Evolutionary conservation across 768 basidiomycete genomes (phyloP).

Genomic region (Pleurotus platypus): DNA sequence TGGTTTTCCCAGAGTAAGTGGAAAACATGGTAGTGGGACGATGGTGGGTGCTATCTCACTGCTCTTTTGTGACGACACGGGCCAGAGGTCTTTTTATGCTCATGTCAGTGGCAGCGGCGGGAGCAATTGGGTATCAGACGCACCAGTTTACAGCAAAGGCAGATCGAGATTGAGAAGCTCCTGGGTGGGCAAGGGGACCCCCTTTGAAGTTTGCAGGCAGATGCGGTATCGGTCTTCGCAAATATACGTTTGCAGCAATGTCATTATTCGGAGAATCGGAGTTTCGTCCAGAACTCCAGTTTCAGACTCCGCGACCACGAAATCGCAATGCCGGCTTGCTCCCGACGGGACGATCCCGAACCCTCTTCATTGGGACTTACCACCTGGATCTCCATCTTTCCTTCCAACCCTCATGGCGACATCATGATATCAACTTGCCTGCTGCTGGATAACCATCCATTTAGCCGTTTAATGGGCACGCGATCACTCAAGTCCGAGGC

Average conservation of each 20-base stretch:
- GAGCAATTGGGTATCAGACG: not conserved
- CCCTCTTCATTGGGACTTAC: not conserved
- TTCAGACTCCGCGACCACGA: not conserved
- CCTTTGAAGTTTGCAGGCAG: not conserved
- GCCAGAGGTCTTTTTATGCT: not conserved
- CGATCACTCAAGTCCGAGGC: too few species aligned
- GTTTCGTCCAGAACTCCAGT: not conserved
- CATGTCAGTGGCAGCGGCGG: not conserved
- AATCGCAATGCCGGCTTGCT: too few species aligned
- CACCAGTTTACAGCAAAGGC: not conserved
- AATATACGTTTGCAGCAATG: not conserved
- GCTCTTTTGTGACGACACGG: not conserved
- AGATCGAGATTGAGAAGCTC: not conserved
- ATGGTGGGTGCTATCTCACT: not conserved
- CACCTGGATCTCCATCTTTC: not conserved
- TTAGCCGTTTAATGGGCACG: not conserved
- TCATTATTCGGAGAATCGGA: not conserved
- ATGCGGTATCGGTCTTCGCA: not conserved
- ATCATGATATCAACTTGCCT: not conserved
- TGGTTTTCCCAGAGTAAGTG: constrained; percentile 1
- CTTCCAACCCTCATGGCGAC: not conserved
- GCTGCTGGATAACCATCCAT: not conserved
- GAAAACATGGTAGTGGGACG: not conserved
- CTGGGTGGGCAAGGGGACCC: not conserved
- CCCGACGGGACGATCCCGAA: too few species aligned